Evolutionary conservation across 1,284 basidiomycete species (phyloP).

Genomic region (Ganoderma meredithae): DNA sequence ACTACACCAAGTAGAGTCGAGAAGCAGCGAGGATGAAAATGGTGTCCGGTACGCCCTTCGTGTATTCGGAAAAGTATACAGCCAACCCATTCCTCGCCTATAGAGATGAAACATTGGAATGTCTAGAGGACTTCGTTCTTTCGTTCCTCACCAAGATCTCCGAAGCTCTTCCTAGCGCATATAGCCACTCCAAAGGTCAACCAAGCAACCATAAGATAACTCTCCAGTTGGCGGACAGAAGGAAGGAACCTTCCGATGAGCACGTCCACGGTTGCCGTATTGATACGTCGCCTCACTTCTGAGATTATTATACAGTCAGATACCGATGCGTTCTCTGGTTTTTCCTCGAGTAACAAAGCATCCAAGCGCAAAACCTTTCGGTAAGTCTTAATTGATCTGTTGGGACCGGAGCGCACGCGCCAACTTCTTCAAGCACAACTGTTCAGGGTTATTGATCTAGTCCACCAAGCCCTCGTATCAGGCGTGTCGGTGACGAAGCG

Average conservation of each 20-base stretch:
- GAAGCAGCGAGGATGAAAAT: slow-evolving; percentile 17
- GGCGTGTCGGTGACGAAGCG: slow-evolving; percentile 72
- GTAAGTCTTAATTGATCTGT: slow-evolving; percentile 42
- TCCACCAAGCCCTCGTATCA: slow-evolving; percentile 67
- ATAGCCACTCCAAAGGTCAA: slow-evolving; percentile 17
- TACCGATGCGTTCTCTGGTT: slow-evolving; percentile 35
- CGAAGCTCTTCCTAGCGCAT: slow-evolving; percentile 31
- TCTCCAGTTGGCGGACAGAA: slow-evolving; percentile 41
- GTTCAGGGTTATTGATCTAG: slow-evolving; percentile 64
- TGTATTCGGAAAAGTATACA: not conserved
- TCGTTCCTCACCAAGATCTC: slow-evolving; percentile 62
- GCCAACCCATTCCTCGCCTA: not conserved
- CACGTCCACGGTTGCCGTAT: slow-evolving; percentile 23
- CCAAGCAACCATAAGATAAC: slow-evolving; percentile 29
- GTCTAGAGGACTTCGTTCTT: slow-evolving; percentile 61
- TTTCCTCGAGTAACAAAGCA: slow-evolving; percentile 48
- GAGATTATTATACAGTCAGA: slow-evolving; percentile 23
- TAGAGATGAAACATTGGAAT: slow-evolving; percentile 33
- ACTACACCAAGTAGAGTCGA: not conserved
- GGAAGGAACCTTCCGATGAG: slow-evolving; percentile 37
- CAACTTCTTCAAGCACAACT: slow-evolving; percentile 60
- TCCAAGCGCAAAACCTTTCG: slow-evolving; percentile 60
- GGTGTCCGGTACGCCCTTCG: slow-evolving; percentile 12
- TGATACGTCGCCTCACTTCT: slow-evolving; percentile 5
- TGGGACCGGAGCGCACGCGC: not conserved